Percentiles rank a stretch among this genome's conserved stretches.
Conservation (phyloP, 495 filamentous ascomycete genomes). For the Daldinia childiae region DNA sequence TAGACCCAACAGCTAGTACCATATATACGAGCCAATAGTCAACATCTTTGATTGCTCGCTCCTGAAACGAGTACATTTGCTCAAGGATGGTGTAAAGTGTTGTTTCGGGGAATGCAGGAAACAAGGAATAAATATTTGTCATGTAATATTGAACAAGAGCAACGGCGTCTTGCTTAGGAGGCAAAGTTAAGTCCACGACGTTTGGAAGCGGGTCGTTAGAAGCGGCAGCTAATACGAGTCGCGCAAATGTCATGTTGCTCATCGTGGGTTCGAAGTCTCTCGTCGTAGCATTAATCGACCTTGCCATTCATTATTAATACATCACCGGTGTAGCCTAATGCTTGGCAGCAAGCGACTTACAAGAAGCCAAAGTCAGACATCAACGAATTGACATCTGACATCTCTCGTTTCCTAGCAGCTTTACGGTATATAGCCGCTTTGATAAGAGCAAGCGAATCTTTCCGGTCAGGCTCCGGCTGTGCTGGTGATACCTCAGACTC, state of each 20-base stretch:
- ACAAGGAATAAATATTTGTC: conserved; percentile 77
- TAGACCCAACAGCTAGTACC: conserved; percentile 83
- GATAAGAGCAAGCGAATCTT: conserved; percentile 67
- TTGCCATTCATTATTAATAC: conserved; percentile 46
- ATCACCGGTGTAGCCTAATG: conserved; percentile 2
- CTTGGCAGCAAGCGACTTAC: conserved; percentile 53
- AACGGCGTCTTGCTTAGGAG: conserved; percentile 69
- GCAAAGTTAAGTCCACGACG: conserved; percentile 65
- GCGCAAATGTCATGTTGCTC: conserved; percentile 84
- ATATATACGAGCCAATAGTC: conserved; percentile 89
- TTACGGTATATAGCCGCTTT: conserved; percentile 68
- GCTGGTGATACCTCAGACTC: conserved; percentile 54
- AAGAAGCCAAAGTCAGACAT: conserved; percentile 85
- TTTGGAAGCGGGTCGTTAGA: conserved; percentile 71
- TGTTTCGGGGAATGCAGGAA: conserved; percentile 82
- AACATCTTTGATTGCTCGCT: conserved; percentile 69
- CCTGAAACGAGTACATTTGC: conserved; percentile 73
- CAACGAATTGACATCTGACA: conserved; percentile 79
- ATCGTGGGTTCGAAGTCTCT: conserved; percentile 90
- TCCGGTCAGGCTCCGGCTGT: conserved; percentile 56
- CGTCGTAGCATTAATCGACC: conserved; percentile 90
- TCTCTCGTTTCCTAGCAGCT: conserved; percentile 67
- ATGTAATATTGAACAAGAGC: conserved; percentile 82
- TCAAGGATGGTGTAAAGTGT: conserved; percentile 79
- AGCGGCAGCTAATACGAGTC: conserved; percentile 78